Percentiles rank a stretch among this genome's conserved stretches.
Evolutionary conservation across 2,329 filamentous ascomycete species (phyloP).

Genomic region (Aureobasidium subglaciale): DNA sequence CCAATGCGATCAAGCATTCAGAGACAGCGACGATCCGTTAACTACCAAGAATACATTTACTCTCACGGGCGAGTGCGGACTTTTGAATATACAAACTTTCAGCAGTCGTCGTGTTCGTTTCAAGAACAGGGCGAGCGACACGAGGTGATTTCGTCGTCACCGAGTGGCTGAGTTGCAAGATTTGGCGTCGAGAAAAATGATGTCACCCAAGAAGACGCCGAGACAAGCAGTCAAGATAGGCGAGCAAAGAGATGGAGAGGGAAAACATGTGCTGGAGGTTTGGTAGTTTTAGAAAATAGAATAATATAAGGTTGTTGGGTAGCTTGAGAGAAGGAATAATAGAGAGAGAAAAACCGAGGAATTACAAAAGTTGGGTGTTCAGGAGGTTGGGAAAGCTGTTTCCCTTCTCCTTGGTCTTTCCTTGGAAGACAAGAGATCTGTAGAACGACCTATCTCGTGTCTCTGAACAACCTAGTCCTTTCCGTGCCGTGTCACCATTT

Average conservation of each 20-base stretch:
- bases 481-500: background rate
- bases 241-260: background rate
- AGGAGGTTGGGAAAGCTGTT: background rate
- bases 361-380: background rate
- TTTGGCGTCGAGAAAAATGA: background rate
- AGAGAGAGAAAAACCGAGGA: background rate
- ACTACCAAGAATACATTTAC: too few species aligned
- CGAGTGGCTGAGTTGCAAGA: too few species aligned
- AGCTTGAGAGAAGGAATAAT: background rate
- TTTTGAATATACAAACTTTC: too few species aligned
- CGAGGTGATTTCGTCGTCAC: too few species aligned
- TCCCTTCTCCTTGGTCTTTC: background rate
- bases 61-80: too few species aligned
- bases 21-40: too few species aligned
- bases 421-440: too few species aligned
- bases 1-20: too few species aligned
- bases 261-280: background rate
- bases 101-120: too few species aligned
- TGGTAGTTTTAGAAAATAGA: background rate
- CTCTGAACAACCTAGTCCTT: background rate
- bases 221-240: background rate
- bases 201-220: background rate
- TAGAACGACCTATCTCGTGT: too few species aligned
- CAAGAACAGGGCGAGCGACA: too few species aligned
- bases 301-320: background rate